Evolutionary conservation across 495 filamentous ascomycete genomes (phyloP).

Genomic region (Xylaria palmicola): DNA sequence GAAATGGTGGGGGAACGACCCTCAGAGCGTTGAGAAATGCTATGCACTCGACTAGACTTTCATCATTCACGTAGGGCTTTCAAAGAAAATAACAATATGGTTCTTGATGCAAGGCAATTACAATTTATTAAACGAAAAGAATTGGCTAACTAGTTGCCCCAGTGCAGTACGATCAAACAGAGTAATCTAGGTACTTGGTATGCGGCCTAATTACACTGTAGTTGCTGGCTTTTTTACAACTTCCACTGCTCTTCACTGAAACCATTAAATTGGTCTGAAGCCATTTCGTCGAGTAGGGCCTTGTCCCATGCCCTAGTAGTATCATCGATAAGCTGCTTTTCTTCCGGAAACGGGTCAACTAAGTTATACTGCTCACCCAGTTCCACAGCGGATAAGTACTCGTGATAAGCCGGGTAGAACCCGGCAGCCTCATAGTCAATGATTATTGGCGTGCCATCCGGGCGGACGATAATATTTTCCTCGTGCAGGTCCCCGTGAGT

Average conservation of each 20-base stretch:
- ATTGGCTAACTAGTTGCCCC: no score
- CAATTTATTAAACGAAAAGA: no score
- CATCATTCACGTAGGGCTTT: background rate
- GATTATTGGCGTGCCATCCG: background rate
- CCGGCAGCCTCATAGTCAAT: slow-evolving; percentile 12
- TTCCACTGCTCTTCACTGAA: no score
- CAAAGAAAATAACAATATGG: background rate
- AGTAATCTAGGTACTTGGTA: no score
- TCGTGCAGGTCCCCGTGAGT: background rate
- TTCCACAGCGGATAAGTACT: background rate
- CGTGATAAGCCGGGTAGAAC: background rate
- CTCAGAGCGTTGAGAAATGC: slow-evolving; percentile 37
- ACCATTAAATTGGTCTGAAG: no score
- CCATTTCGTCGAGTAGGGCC: background rate
- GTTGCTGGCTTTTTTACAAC: no score
- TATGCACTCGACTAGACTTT: slow-evolving; percentile 22
- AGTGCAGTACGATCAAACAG: no score
- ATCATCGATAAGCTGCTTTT: background rate
- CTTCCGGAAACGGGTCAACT: background rate
- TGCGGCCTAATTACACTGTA: no score
- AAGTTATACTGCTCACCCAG: background rate
- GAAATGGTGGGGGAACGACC: slow-evolving; percentile 57
- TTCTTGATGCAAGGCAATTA: no score
- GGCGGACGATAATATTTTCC: background rate
- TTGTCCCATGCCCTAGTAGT: background rate